Evolutionary conservation across 75 land plant genomes (phyloP), one percentile per base, ranked within the genome.

Genomic region (Sequoiadendron giganteum): DNA sequence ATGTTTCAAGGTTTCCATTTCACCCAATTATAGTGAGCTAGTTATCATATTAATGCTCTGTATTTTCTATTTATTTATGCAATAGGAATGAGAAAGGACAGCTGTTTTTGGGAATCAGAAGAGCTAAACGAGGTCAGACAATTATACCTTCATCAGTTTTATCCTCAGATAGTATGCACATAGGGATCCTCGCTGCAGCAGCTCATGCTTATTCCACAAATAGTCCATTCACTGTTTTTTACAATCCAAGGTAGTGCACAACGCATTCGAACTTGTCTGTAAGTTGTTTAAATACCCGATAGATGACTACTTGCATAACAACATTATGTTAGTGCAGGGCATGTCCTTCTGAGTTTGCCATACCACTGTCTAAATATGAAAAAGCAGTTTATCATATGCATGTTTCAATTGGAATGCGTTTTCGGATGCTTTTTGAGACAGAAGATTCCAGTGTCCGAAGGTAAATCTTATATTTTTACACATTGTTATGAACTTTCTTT

Each of bases 111-210:
- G 99, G 99, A 40, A 95, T 97, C 84, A 90, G 99, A 55, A 96
- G 98, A 84, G 98, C 96, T 38, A 96, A 89, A 87, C 88, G 99
- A 81, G 95, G 95, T 61, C 99, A 96, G 88, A 94, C 98, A 36
- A 91, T 93, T 28, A 91, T 96, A 94, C 97, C 99, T 49, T 97
- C 99, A 56, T 97, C 98, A 55, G 96, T 97, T 83, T 88, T 97
- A 83, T 96, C 99, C 16, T 96, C 98, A 89, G 99, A 97, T 87
- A 97, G 99, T 86, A 97, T 97, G 99, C 99, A 96, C 88, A 90
- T 97, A 73, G 99, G 99, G 47, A 95, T 97, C 40, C 95, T 97
- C 89, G 99, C 99, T 79, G 99, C 99, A 40, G 96, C 96, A 34
- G 97, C 96, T 83, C 98, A 97, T 96, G 98, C 99, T 89, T 95